Evolutionary conservation across 2,329 filamentous ascomycete species (phyloP), one percentile per base, ranked within the genome.

Genomic region (Grosmannia huntii): DNA sequence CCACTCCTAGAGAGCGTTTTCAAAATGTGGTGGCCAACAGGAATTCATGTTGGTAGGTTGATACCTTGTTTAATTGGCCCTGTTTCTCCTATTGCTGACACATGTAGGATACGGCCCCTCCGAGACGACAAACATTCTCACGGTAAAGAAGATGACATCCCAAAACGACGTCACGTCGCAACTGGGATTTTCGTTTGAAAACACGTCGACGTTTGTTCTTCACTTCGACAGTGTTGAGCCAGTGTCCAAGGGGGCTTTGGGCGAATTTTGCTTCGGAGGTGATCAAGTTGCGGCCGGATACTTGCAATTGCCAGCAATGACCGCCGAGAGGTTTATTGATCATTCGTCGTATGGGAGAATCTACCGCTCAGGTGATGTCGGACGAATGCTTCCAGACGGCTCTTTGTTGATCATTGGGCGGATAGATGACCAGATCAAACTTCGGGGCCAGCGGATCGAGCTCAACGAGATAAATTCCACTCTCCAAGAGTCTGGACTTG

Each of bases 51-150:
- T 73, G 90, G 60, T 62, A 36, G 25, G 52, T 23, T 11, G 25
- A 33, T 19, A 31, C 4, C 27, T 10, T 27, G 16, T 46, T 21
- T 46, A 5, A 19, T 25, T 25, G 44, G 46, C 21, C 49, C 10
- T 16, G 21, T 33, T 21, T n/a, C 21, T 11, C 27, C 49, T 11
- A 10, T 16, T 31, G 16, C 23, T 27, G 4, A 14, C 41, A 11
- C 23, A 6, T 6, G 21, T 25, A 59, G 60, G 84, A 0, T 95
- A 95, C 62, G 89, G 89, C 0, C 89, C 90, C 0, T 89, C 87
- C 0, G 90, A 95, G 69, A 90, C 87, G 0, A 95, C 89, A 1
- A 95, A 95, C 63, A 90, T 95, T 23, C 95, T 89, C 70, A 90
- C 87, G 0, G 79, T 92, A 10, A 85, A 84, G 60, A 75, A 78